A percentile compares a stretch with the other conserved stretches of the same genome.
Conservation (phyloP, 73 alveolate genomes). For the Halteria grandinella region DNA sequence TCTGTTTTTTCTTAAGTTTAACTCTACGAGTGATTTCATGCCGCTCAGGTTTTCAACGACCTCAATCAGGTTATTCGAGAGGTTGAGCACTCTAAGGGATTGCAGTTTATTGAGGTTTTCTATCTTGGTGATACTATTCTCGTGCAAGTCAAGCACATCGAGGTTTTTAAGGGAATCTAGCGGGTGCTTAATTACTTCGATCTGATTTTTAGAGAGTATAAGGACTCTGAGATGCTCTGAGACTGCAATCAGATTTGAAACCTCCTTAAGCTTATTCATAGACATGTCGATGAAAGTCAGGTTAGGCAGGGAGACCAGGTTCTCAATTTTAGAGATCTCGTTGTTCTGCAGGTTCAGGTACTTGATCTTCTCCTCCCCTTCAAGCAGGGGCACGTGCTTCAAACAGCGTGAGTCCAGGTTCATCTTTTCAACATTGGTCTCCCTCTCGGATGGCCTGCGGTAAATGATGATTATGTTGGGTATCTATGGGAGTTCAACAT, state of each 20-base stretch:
- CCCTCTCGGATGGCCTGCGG: conserved; percentile 74
- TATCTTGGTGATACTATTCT: conserved; percentile 70
- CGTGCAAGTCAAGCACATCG: conserved; percentile 81
- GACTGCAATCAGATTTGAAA: conserved; percentile 72
- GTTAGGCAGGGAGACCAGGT: conserved; percentile 76
- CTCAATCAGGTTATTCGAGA: conserved; percentile 71
- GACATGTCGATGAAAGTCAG: conserved; percentile 76
- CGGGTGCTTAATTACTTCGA: conserved; percentile 63
- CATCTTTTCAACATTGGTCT: conserved; percentile 55
- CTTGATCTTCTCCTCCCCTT: conserved; percentile 85
- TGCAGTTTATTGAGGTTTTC: conserved; percentile 66
- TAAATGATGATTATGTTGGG: conserved; percentile 81
- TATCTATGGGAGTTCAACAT: conserved; percentile 83
- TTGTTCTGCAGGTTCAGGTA: conserved; percentile 73
- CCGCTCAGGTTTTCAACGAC: conserved; percentile 68
- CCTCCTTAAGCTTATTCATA: conserved; percentile 72
- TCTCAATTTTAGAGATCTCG: conserved; percentile 76
- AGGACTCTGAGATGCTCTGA: conserved; percentile 75
- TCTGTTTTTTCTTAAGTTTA: conserved; percentile 80
- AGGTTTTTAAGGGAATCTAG: conserved; percentile 67
- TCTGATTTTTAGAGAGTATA: conserved; percentile 72
- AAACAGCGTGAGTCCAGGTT: conserved; percentile 69
- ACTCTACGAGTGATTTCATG: conserved; percentile 73
- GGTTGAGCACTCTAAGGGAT: conserved; percentile 71
- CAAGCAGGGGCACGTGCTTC: conserved; percentile 80